phyloP scores from a whole-genome alignment of 441 rosid species.

The Erodium trifolium region DNA sequence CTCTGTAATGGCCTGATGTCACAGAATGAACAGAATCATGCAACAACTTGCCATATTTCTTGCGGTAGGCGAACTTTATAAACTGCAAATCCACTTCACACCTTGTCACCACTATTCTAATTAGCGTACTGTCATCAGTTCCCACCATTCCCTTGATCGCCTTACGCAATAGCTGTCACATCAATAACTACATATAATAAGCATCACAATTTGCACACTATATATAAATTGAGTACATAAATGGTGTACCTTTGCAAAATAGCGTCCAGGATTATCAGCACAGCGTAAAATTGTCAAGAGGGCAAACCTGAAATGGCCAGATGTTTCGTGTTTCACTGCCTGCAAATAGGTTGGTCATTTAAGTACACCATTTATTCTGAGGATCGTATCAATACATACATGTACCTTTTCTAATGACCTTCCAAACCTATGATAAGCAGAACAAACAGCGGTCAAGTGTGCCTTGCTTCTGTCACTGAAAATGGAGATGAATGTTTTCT shows the following conservation, averaged over 20 bases:
- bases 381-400: neutral
- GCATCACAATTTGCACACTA: too few species aligned
- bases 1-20: constrained; percentile 51
- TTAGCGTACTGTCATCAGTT: constrained; percentile 49
- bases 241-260: constrained; percentile 45
- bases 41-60: constrained; percentile 47
- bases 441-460: constrained; percentile 48
- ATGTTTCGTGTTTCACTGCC: constrained; percentile 56
- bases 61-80: constrained; percentile 44
- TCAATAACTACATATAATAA: neutral
- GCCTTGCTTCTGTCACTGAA: constrained; percentile 65
- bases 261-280: constrained; percentile 51
- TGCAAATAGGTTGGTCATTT: constrained; percentile 14
- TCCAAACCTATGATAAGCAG: constrained; percentile 39
- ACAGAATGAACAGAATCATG: constrained; percentile 59
- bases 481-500: constrained; percentile 39
- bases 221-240: too few species aligned
- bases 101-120: constrained; percentile 56
- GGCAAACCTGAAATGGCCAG: constrained; percentile 45
- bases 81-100: constrained; percentile 56
- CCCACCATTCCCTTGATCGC: constrained; percentile 67
- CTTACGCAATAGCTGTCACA: constrained; percentile 44
- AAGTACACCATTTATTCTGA: too few species aligned
- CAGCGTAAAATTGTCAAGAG: constrained; percentile 53
- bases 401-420: constrained; percentile 49